Conservation (phyloP, 192 early-diverging fungal genomes). For the Gigaspora rosea region DNA sequence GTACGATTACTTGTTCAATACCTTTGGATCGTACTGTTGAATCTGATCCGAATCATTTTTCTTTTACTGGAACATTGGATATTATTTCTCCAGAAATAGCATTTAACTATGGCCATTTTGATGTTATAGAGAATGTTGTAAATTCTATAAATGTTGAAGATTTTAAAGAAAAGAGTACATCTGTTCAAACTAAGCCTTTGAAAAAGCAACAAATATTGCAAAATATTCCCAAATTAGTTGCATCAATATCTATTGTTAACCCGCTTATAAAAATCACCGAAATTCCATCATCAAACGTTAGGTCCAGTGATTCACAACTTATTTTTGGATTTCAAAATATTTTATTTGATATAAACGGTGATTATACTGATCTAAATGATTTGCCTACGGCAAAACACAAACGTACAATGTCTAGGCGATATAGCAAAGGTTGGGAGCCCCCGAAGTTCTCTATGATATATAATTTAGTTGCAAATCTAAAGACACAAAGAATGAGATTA, state of each 20-base stretch:
- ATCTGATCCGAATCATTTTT: slow-evolving; percentile 29
- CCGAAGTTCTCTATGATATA: slow-evolving; percentile 23
- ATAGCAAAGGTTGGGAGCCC: slow-evolving; percentile 17
- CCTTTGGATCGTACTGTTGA: slow-evolving; percentile 3
- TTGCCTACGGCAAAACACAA: background rate
- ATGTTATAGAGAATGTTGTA: background rate
- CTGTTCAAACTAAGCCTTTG: background rate
- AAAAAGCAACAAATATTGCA: background rate
- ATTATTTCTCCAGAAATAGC: slow-evolving; percentile 1
- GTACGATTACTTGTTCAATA: background rate
- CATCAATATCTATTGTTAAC: background rate
- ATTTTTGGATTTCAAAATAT: slow-evolving; percentile 29
- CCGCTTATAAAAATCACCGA: slow-evolving; percentile 16
- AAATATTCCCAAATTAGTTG: slow-evolving; percentile 19
- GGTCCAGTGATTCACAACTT: background rate
- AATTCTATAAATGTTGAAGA: background rate
- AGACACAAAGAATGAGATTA: slow-evolving; percentile 10
- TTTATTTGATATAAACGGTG: slow-evolving; percentile 18
- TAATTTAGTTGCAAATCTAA: slow-evolving; percentile 30
- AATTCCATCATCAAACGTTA: background rate
- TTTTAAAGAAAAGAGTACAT: background rate
- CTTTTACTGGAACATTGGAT: slow-evolving; percentile 10
- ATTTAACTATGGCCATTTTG: slow-evolving; percentile 2
- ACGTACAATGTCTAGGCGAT: slow-evolving; percentile 15
- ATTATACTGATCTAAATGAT: slow-evolving; percentile 27